Evolutionary conservation across 75 land plant species (phyloP).

Genomic region (Pseudotsuga menziesii): DNA sequence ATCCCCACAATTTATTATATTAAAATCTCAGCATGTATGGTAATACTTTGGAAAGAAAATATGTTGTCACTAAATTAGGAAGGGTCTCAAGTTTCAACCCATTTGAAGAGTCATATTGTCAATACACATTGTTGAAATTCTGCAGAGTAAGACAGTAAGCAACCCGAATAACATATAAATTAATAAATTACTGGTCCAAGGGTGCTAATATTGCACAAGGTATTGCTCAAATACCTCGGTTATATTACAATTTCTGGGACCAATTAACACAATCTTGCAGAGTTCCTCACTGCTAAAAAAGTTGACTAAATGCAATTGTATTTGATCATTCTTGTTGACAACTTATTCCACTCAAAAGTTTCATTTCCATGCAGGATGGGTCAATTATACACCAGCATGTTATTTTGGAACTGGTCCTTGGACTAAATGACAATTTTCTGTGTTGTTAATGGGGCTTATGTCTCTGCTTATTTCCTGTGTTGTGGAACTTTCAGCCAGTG

Average conservation of each 20-base stretch:
- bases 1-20: too few species aligned
- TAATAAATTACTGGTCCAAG: not conserved
- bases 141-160: too few species aligned
- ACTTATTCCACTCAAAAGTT: not conserved
- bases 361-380: not conserved
- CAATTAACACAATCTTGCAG: too few species aligned
- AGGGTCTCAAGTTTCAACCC: too few species aligned
- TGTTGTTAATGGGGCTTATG: slow-evolving; percentile 3
- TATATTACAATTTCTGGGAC: not conserved
- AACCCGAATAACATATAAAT: too few species aligned
- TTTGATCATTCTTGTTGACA: not conserved
- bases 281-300: not conserved
- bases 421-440: not conserved
- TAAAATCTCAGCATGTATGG: too few species aligned
- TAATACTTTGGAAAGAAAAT: too few species aligned
- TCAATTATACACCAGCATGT: not conserved
- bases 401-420: not conserved
- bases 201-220: not conserved
- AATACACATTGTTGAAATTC: too few species aligned
- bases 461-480: not conserved
- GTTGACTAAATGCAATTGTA: not conserved
- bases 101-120: too few species aligned
- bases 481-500: slow-evolving; percentile 1
- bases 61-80: too few species aligned
- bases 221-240: not conserved